Conservation (phyloP, 1,284 basidiomycete species). For the Papiliotrema terrestris region DNA sequence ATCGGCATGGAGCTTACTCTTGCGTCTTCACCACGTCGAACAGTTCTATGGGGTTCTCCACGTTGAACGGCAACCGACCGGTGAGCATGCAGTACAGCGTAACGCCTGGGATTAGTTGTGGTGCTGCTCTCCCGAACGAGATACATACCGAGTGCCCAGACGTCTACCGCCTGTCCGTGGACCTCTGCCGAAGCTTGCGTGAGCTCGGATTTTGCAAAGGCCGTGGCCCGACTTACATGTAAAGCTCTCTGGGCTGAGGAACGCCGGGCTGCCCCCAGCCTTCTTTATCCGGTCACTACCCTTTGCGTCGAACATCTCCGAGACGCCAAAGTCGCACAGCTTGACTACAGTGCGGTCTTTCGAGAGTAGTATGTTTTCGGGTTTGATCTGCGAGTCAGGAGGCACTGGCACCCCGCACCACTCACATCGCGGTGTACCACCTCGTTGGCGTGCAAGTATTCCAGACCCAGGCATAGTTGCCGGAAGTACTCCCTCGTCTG, state of each 20-base stretch:
- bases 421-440: conserved; percentile 54
- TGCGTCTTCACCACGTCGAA: conserved; percentile 52
- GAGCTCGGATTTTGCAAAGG: neutral
- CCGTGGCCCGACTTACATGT: conserved; percentile 29
- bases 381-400: conserved; percentile 48
- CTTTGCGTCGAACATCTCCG: conserved; percentile 53
- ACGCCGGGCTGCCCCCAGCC: conserved; percentile 55
- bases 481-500: conserved; percentile 52
- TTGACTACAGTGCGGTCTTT: conserved; percentile 53
- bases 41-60: conserved; percentile 52
- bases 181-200: conserved; percentile 24
- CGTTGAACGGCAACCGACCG: conserved; percentile 54
- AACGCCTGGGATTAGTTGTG: conserved; percentile 43
- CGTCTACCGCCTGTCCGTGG: conserved; percentile 54
- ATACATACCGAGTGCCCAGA: conserved; percentile 54
- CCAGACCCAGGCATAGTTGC: conserved; percentile 54
- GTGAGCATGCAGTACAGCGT: conserved; percentile 57
- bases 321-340: conserved; percentile 58
- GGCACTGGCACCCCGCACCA: neutral
- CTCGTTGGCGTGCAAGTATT: conserved; percentile 56
- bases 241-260: conserved; percentile 55
- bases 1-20: conserved; percentile 35
- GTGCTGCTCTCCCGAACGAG: neutral
- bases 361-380: conserved; percentile 55
- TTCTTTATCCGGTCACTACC: conserved; percentile 51